These are phyloP conservation scores for Aspergillus quadrilineatus DNA, from an alignment of 2,329 filamentous ascomycete genomes.

Conservation along the genomic window DNA sequence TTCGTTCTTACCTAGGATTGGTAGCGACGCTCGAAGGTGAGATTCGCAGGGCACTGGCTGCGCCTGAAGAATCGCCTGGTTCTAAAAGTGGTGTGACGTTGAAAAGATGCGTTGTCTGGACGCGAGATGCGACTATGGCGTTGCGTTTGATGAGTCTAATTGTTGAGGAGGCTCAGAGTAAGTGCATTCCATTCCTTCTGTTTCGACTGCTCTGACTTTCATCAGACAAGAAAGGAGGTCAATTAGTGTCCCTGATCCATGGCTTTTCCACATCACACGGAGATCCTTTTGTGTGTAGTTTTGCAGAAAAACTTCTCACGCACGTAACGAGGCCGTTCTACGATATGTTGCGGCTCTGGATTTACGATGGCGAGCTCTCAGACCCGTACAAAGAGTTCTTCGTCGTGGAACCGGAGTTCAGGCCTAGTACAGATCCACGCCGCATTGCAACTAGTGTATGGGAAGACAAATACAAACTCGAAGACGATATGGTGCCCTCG, in stretches of 20 bases:
- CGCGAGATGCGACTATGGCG: slow-evolving; percentile 93
- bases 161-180: slow-evolving; percentile 81
- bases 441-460: slow-evolving; percentile 78
- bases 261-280: slow-evolving; percentile 90
- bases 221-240: slow-evolving; percentile 72
- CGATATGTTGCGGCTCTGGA: slow-evolving; percentile 93
- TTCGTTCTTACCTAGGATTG: slow-evolving; percentile 84
- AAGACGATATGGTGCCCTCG: slow-evolving; percentile 81
- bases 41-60: slow-evolving; percentile 76
- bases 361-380: slow-evolving; percentile 96
- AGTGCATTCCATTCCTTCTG: slow-evolving; percentile 24
- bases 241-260: slow-evolving; percentile 91
- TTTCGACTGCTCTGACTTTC: slow-evolving; percentile 10
- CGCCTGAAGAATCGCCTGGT: slow-evolving; percentile 67
- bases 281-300: slow-evolving; percentile 88
- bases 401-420: slow-evolving; percentile 72
- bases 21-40: slow-evolving; percentile 92
- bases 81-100: slow-evolving; percentile 88
- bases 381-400: slow-evolving; percentile 97
- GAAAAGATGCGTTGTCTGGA: slow-evolving; percentile 96
- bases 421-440: slow-evolving; percentile 51
- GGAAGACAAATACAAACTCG: slow-evolving; percentile 94
- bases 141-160: slow-evolving; percentile 90
- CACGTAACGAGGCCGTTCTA: slow-evolving; percentile 95
- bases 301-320: slow-evolving; percentile 82